Evolutionary conservation across 208 protist genomes (phyloP), one percentile per base, ranked within the genome.

Genomic region (Trypanosoma vivax): DNA sequence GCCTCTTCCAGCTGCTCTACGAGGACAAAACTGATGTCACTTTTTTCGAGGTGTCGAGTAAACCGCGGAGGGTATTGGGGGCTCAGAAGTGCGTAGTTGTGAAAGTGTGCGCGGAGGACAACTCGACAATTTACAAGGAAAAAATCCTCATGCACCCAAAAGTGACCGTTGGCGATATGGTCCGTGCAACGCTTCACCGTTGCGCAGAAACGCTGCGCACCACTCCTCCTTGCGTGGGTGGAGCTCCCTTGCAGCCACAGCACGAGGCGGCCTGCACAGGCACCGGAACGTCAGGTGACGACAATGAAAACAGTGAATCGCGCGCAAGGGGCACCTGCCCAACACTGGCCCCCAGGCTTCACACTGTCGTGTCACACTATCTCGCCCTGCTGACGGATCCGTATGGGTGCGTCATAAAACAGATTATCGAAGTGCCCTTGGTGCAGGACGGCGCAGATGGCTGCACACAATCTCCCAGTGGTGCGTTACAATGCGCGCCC

Each of bases 401-500:
- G 3, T 13, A 35, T 25, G 28, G 21, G 16, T 52, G 68, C 37
- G 19, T 64, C 14, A 86, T 90, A 23, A 52, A 41, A 9, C n/a
- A 62, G 29, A 76, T 86, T 13, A 37, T 63, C 19, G 82, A 90
- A 61, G 60, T 81, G 1, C 37, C 65, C 9, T 45, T 85, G 53
- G 23, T 27, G 9, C n/a, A 23, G 4, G 30, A n/a, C 16, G 27
- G 46, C 16, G 24, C 14, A 13, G 18, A 16, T 2, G 34, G 13
- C 6, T 31, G 21, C 34, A 14, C 11, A 19, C 1, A n/a, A 11
- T 4, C 6, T 19, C 13, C 13, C 30, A 24, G 30, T 40, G 16
- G 27, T 18, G 14, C 13, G 9, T 13, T 13, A 13, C 13, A n/a
- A n/a, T 38, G 10, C 10, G 13, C 33, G 9, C 13, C 33, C 33